Evolutionary conservation across 2,329 filamentous ascomycete species (phyloP).

Genomic region (Dothistroma septosporum): DNA sequence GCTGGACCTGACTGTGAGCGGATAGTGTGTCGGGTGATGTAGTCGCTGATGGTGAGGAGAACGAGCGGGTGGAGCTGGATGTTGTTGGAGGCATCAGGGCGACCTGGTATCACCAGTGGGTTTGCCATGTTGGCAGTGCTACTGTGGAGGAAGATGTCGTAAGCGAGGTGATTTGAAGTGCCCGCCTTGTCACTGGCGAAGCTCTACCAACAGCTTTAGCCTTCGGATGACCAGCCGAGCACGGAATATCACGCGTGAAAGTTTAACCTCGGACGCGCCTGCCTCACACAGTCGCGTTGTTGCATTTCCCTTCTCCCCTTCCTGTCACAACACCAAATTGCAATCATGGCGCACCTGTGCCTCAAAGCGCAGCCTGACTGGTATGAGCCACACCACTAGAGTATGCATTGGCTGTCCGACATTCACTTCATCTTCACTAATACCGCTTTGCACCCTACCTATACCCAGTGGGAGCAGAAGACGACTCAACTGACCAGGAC

Average conservation of each 20-base stretch:
- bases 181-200: neutral
- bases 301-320: too few relatives aligned
- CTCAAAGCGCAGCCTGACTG: too few relatives aligned
- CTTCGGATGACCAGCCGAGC: neutral
- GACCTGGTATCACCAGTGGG: constrained; percentile 42
- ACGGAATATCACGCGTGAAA: neutral
- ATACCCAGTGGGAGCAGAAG: too few relatives aligned
- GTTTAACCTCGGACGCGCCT: neutral
- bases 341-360: too few relatives aligned
- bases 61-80: constrained; percentile 88
- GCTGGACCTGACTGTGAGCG: constrained; percentile 71
- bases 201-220: neutral
- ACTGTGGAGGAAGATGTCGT: neutral
- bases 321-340: too few relatives aligned
- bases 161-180: too few relatives aligned
- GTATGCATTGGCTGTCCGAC: too few relatives aligned
- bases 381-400: too few relatives aligned
- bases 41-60: constrained; percentile 93
- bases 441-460: too few relatives aligned
- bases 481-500: too few relatives aligned
- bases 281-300: neutral
- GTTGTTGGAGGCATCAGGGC: constrained; percentile 68
- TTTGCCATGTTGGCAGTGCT: constrained; percentile 27
- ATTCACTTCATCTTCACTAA: too few relatives aligned
- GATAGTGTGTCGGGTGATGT: constrained; percentile 85